phyloP scores from a whole-genome alignment of 305 asterid genomes.

The Ilex paraguariensis region DNA sequence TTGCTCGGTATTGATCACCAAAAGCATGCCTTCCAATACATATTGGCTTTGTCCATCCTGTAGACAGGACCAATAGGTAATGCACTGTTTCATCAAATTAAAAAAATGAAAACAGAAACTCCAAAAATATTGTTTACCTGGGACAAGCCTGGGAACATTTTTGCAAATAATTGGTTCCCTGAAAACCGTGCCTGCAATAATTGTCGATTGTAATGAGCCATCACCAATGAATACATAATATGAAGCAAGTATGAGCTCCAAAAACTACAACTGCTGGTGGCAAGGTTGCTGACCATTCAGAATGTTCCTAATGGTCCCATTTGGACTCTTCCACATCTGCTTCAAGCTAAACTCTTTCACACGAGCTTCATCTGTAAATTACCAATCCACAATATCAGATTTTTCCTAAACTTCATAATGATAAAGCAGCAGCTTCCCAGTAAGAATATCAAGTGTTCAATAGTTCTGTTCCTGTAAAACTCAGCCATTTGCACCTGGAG shows the following conservation, averaged over 20 bases:
- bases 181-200: constrained; percentile 6
- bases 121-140: neutral
- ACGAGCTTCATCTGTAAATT: constrained; percentile 8
- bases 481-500: constrained; percentile 3
- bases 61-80: neutral
- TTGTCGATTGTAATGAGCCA: neutral
- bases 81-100: neutral
- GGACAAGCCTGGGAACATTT: constrained; percentile 1
- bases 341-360: constrained; percentile 2
- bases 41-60: constrained; percentile 11
- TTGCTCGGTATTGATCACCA: constrained; percentile 7
- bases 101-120: neutral
- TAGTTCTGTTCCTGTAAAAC: neutral
- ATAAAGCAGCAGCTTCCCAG: neutral
- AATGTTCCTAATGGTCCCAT: constrained; percentile 7
- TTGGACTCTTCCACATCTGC: constrained; percentile 7
- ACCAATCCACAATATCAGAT: neutral
- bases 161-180: constrained; percentile 8
- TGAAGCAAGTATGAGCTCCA: neutral
- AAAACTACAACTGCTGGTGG: neutral
- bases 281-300: neutral
- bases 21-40: constrained; percentile 10
- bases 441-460: neutral
- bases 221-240: neutral
- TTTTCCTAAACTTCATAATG: neutral